A percentile compares a stretch with the other conserved stretches of the same genome.
Evolutionary conservation across 352 stramenopile species (phyloP).

Genomic region (Phytophthora uliginosa): DNA sequence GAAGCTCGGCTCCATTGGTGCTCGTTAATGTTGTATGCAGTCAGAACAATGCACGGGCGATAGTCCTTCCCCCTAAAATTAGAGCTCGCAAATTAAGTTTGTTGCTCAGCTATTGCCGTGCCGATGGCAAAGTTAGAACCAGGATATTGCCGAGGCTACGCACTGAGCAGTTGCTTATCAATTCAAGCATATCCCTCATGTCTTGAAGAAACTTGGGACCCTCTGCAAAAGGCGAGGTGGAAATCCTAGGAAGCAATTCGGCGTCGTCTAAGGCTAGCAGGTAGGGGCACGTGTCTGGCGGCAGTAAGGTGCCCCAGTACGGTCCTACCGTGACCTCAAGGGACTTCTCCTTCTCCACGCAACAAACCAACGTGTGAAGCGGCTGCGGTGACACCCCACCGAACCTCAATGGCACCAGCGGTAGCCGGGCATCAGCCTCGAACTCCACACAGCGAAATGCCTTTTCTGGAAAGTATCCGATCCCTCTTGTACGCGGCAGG

Average conservation of each 20-base stretch:
- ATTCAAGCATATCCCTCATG: conserved; percentile 39
- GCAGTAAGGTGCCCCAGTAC: conserved; percentile 28
- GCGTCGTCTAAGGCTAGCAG: conserved; percentile 32
- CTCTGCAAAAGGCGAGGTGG: conserved; percentile 38
- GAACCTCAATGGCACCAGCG: conserved; percentile 29
- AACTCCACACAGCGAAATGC: conserved; percentile 30
- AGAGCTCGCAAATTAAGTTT: conserved; percentile 1
- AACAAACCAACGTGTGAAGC: conserved; percentile 34
- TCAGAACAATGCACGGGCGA: neutral
- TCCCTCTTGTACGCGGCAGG: conserved; percentile 28
- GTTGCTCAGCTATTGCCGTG: neutral
- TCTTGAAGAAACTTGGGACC: conserved; percentile 44
- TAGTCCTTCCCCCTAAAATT: conserved; percentile 14
- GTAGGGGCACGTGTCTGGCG: conserved; percentile 20
- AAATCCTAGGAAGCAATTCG: conserved; percentile 33
- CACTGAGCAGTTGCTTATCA: conserved; percentile 33
- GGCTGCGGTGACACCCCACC: conserved; percentile 25
- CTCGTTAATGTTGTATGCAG: neutral
- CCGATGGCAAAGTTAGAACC: conserved; percentile 20
- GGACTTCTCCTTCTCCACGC: conserved; percentile 24
- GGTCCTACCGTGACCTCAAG: conserved; percentile 26
- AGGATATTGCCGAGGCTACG: conserved; percentile 17
- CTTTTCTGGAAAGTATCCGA: conserved; percentile 39
- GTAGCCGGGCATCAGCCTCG: conserved; percentile 25
- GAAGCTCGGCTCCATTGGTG: conserved; percentile 64